Evolutionary conservation across 2,329 filamentous ascomycete species (phyloP).

Genomic region (Colletotrichum caudatum): DNA sequence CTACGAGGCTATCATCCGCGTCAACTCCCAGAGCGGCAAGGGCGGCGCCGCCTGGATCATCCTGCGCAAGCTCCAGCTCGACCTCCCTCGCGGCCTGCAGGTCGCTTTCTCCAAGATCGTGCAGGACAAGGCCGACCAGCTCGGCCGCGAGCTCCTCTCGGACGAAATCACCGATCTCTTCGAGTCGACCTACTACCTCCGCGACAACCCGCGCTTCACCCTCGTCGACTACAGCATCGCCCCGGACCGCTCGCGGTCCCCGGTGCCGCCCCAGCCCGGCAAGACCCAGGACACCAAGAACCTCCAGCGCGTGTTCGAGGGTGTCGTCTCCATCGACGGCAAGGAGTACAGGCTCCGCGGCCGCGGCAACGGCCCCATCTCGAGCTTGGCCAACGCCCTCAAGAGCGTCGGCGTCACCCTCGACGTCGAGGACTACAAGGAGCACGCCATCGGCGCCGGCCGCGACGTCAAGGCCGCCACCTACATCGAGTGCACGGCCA

Average conservation of each 20-base stretch:
- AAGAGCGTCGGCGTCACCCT: conserved; percentile 83
- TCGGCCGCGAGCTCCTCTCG: conserved; percentile 86
- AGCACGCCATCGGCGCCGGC: conserved; percentile 88
- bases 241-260: conserved; percentile 82
- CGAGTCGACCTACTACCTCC: conserved; percentile 86
- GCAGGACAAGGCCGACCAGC: conserved; percentile 81
- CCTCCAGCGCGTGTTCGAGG: conserved; percentile 84
- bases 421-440: conserved; percentile 95
- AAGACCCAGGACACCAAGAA: conserved; percentile 83
- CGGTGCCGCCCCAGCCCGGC: conserved; percentile 74
- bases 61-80: conserved; percentile 86
- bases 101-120: conserved; percentile 91
- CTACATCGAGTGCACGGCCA: conserved; percentile 88
- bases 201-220: conserved; percentile 84
- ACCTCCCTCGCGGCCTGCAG: conserved; percentile 92
- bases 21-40: conserved; percentile 97
- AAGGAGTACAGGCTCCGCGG: conserved; percentile 83
- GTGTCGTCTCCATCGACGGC: conserved; percentile 85
- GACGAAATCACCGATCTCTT: conserved; percentile 90
- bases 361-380: conserved; percentile 90
- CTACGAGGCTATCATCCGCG: conserved; percentile 98
- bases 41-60: conserved; percentile 96
- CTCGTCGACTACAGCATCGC: conserved; percentile 93
- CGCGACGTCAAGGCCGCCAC: conserved; percentile 91
- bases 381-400: conserved; percentile 85